Conservation (phyloP, 768 basidiomycete species). For the Hebeloma cylindrosporum region DNA sequence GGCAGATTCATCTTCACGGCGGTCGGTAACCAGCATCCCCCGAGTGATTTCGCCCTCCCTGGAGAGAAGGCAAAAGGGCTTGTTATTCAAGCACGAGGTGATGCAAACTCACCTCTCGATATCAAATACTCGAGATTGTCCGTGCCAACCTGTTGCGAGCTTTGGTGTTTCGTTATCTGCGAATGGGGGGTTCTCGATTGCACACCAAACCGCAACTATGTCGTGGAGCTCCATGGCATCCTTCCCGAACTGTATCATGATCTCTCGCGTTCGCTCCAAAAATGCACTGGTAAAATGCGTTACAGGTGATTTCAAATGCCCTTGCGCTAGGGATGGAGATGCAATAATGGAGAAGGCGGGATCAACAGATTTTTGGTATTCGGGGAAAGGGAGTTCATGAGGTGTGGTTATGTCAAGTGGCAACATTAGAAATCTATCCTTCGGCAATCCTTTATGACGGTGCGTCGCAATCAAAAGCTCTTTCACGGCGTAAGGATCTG, state of each 20-base stretch:
- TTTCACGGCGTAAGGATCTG: constrained; percentile 83
- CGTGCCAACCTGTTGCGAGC: constrained; percentile 56
- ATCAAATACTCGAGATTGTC: constrained; percentile 53
- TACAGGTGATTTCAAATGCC: constrained; percentile 63
- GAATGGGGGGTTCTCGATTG: constrained; percentile 65
- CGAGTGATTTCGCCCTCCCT: constrained; percentile 79
- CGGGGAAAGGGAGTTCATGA: constrained; percentile 74
- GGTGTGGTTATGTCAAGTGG: constrained; percentile 83
- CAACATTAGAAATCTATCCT: constrained; percentile 65
- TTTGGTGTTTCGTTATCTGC: constrained; percentile 24
- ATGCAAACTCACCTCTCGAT: constrained; percentile 67
- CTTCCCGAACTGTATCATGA: constrained; percentile 79
- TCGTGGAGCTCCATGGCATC: constrained; percentile 92
- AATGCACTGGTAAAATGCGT: constrained; percentile 80
- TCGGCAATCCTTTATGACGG: constrained; percentile 48
- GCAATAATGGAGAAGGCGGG: constrained; percentile 51
- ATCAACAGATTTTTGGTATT: constrained; percentile 61
- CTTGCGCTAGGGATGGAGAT: constrained; percentile 43
- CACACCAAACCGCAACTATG: constrained; percentile 87
- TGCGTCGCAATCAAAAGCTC: constrained; percentile 53
- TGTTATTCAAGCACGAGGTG: background rate
- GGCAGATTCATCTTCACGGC: constrained; percentile 62
- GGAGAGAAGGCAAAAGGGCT: background rate
- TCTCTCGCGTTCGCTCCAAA: constrained; percentile 67
- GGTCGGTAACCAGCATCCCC: constrained; percentile 86